Conservation (phyloP, 192 early-diverging fungal species). For the Radiomyces spectabilis region DNA sequence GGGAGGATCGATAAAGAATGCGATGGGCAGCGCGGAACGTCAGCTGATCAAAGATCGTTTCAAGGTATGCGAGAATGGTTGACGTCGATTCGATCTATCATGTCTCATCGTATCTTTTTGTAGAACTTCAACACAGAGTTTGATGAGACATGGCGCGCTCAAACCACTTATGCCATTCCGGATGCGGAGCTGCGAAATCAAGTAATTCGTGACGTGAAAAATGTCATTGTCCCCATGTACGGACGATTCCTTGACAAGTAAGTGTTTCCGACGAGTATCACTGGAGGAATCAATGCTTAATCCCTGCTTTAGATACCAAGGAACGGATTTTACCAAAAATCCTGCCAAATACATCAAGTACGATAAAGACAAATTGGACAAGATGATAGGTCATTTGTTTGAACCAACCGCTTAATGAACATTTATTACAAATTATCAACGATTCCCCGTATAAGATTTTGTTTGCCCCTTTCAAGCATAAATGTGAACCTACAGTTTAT, state of each 20-base stretch:
- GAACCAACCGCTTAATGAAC: conserved; percentile 27
- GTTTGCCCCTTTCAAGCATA: no score
- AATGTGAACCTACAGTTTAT: no score
- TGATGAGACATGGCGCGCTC: conserved; percentile 62
- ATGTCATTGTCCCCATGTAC: conserved; percentile 74
- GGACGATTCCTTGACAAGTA: conserved; percentile 67
- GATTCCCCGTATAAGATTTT: no score
- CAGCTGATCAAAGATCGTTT: conserved; percentile 79
- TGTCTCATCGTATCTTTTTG: neutral
- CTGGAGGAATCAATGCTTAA: conserved; percentile 1
- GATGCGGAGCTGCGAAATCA: conserved; percentile 65
- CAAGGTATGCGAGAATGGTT: conserved; percentile 40
- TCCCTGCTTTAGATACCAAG: conserved; percentile 36
- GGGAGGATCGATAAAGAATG: conserved; percentile 52
- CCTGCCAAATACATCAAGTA: conserved; percentile 78
- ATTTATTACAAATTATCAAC: no score
- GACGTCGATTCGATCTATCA: neutral
- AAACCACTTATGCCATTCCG: conserved; percentile 70
- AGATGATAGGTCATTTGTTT: conserved; percentile 64
- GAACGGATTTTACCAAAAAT: conserved; percentile 76
- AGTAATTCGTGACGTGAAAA: conserved; percentile 65
- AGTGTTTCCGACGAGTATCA: conserved; percentile 4
- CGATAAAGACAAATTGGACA: conserved; percentile 55
- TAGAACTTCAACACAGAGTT: conserved; percentile 80
- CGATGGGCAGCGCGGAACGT: conserved; percentile 57